Percentiles rank a stretch among this genome's conserved stretches.
These are phyloP conservation scores for Leishmania tropica DNA, from an alignment of 208 protist genomes.

Conservation along the genomic window DNA sequence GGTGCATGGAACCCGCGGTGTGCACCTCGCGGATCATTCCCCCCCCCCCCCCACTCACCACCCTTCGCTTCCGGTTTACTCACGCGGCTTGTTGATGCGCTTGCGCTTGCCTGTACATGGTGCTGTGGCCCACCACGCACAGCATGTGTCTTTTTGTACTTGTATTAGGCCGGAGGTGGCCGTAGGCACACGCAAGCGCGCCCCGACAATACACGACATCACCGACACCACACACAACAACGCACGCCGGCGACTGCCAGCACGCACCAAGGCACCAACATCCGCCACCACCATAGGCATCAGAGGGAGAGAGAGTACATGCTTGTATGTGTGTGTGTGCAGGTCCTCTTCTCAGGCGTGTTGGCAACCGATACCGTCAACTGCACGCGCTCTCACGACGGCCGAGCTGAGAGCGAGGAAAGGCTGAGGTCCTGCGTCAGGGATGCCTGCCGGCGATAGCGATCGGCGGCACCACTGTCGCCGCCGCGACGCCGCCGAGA, in stretches of 20 bases:
- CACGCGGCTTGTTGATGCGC: too few relatives aligned
- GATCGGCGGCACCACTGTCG: conserved; percentile 3
- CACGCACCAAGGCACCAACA: neutral
- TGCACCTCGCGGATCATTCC: too few relatives aligned
- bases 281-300: neutral
- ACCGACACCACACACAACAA: neutral
- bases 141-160: neutral
- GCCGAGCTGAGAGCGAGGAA: conserved; percentile 10
- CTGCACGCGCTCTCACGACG: neutral
- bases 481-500: conserved; percentile 13
- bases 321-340: neutral
- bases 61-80: too few relatives aligned
- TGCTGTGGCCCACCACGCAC: too few relatives aligned
- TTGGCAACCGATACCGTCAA: neutral
- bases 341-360: neutral
- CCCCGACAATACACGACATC: neutral
- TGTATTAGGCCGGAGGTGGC: neutral
- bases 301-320: neutral
- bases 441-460: conserved; percentile 15
- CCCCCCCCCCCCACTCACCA: too few relatives aligned
- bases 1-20: neutral
- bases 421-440: conserved; percentile 34
- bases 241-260: neutral
- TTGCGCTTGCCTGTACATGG: too few relatives aligned
- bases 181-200: neutral